phyloP scores from a whole-genome alignment of 192 early-diverging fungal genomes.

The Mortierella hygrophila region DNA sequence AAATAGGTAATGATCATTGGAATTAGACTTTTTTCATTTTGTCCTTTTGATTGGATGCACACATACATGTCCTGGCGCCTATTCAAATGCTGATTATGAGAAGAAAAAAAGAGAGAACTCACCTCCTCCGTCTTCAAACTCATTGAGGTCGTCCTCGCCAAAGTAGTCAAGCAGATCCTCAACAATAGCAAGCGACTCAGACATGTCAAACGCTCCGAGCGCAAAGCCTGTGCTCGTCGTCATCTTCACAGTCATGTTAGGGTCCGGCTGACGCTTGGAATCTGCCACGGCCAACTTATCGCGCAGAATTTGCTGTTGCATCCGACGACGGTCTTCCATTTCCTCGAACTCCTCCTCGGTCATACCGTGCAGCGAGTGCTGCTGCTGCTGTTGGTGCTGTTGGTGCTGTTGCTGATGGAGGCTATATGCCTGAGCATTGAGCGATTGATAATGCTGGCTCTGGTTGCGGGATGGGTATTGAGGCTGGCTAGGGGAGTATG shows the following conservation, averaged over 20 bases:
- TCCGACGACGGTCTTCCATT: slow-evolving; percentile 50
- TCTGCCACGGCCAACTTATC: slow-evolving; percentile 39
- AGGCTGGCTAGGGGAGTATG: neutral
- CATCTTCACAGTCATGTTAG: slow-evolving; percentile 43
- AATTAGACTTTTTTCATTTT: neutral
- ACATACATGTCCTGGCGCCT: neutral
- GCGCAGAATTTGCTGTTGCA: slow-evolving; percentile 47
- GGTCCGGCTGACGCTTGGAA: slow-evolving; percentile 17
- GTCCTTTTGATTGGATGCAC: too few relatives aligned
- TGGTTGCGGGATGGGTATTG: slow-evolving; percentile 47
- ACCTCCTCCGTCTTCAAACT: slow-evolving; percentile 29
- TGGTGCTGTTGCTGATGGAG: slow-evolving; percentile 24
- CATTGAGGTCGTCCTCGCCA: slow-evolving; percentile 44
- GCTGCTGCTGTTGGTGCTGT: slow-evolving; percentile 11
- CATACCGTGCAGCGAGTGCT: slow-evolving; percentile 17
- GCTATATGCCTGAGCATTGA: slow-evolving; percentile 15
- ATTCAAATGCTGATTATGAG: neutral
- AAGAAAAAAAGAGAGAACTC: neutral
- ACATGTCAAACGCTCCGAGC: slow-evolving; percentile 49
- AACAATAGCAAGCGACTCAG: slow-evolving; percentile 52
- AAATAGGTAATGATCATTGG: neutral
- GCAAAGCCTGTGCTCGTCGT: slow-evolving; percentile 46
- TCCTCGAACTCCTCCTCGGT: slow-evolving; percentile 45
- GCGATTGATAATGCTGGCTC: slow-evolving; percentile 40
- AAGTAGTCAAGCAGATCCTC: slow-evolving; percentile 55